These are phyloP conservation scores for Pezizomycotina sp. DNA, from an alignment of 2,329 filamentous ascomycete species.

Conservation along the genomic window DNA sequence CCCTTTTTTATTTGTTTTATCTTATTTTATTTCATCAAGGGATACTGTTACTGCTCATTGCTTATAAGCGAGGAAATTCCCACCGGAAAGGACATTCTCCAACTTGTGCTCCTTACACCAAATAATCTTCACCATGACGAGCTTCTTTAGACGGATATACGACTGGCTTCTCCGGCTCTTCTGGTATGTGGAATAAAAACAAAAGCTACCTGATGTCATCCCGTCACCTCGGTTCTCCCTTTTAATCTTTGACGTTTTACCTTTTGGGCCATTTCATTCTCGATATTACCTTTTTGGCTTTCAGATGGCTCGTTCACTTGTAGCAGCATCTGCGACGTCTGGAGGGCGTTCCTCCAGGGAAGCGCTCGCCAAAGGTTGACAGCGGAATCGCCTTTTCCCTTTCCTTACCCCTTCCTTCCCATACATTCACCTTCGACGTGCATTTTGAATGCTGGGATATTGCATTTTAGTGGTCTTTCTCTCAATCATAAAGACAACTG, in stretches of 20 bases:
- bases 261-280: too few species aligned
- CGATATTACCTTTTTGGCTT: neutral
- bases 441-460: neutral
- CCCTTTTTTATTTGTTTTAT: neutral
- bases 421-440: conserved; percentile 2
- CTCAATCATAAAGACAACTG: conserved; percentile 14
- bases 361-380: conserved; percentile 19
- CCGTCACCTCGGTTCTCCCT: conserved; percentile 23
- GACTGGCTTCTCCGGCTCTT: conserved; percentile 97
- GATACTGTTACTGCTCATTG: conserved; percentile 2
- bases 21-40: neutral
- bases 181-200: conserved; percentile 48
- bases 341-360: conserved; percentile 6
- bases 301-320: neutral
- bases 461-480: neutral
- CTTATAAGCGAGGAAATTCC: conserved; percentile 3
- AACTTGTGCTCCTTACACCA: conserved; percentile 7
- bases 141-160: conserved; percentile 85
- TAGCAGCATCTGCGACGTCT: neutral
- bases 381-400: conserved; percentile 27
- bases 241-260: conserved; percentile 15
- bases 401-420: conserved; percentile 23
- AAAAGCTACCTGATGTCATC: conserved; percentile 22
- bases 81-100: conserved; percentile 10
- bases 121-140: conserved; percentile 49